phyloP scores from a whole-genome alignment of 768 basidiomycete species.

The Hirschioporus abietinus region DNA sequence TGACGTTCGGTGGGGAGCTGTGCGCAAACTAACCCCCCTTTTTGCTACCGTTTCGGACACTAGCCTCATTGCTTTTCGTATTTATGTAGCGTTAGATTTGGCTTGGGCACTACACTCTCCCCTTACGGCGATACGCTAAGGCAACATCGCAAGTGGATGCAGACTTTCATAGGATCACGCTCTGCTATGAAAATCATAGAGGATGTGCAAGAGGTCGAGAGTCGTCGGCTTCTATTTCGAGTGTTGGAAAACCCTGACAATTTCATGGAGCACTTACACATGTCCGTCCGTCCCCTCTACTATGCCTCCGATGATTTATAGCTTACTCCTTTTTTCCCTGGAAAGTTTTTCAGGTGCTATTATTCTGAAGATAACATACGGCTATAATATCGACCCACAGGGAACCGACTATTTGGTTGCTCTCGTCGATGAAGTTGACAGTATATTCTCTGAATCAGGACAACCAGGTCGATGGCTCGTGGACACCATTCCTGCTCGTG shows the following conservation, averaged over 20 bases:
- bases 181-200: slow-evolving; percentile 12
- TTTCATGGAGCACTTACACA: slow-evolving; percentile 2
- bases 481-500: slow-evolving; percentile 8
- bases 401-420: slow-evolving; percentile 12
- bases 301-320: background rate
- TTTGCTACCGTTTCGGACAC: background rate
- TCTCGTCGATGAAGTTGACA: slow-evolving; percentile 8
- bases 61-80: background rate
- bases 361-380: slow-evolving; percentile 19
- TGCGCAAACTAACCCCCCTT: background rate
- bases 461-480: slow-evolving; percentile 29
- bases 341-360: slow-evolving; percentile 27
- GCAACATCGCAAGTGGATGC: slow-evolving; percentile 20
- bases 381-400: slow-evolving; percentile 15
- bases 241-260: slow-evolving; percentile 7
- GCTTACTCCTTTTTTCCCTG: background rate
- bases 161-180: slow-evolving; percentile 21
- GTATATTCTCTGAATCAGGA: slow-evolving; percentile 5
- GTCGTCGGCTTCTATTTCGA: background rate
- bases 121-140: slow-evolving; percentile 24
- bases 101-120: slow-evolving; percentile 11
- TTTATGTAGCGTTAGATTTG: background rate
- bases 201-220: background rate
- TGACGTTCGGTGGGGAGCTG: background rate
- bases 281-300: background rate